phyloP scores from a whole-genome alignment of 345 rosid genomes.

The Aquilaria sinensis region DNA sequence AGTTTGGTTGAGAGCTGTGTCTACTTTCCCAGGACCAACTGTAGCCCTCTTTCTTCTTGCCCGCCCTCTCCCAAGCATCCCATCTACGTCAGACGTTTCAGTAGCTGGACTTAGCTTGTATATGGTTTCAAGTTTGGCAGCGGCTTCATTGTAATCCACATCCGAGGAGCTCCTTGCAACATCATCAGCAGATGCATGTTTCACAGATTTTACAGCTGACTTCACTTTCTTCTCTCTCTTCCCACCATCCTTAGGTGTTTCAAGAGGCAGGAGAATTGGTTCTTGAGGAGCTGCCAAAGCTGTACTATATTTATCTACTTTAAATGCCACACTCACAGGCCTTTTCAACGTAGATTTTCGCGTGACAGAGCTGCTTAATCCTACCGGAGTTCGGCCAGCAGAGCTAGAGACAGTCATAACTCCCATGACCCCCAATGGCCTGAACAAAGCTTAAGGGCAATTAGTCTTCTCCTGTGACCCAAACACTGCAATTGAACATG shows the following conservation, averaged over 20 bases:
- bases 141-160: constrained; percentile 83
- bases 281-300: constrained; percentile 43
- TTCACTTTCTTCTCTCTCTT: constrained; percentile 39
- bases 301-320: constrained; percentile 46
- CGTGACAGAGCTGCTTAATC: constrained; percentile 40
- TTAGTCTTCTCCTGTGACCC: constrained; percentile 7
- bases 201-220: constrained; percentile 24
- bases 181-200: constrained; percentile 23
- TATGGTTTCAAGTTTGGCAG: constrained; percentile 78
- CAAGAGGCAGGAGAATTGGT: constrained; percentile 37
- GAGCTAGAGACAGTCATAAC: constrained; percentile 82
- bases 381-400: constrained; percentile 61
- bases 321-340: constrained; percentile 65
- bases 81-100: constrained; percentile 31
- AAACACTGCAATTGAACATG: constrained; percentile 21
- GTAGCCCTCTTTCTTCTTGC: constrained; percentile 37
- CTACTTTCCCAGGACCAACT: constrained; percentile 28
- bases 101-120: constrained; percentile 67
- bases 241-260: constrained; percentile 31
- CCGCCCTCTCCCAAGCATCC: constrained; percentile 19
- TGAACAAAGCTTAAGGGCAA: not conserved
- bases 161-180: constrained; percentile 36
- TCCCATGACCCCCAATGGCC: constrained; percentile 64
- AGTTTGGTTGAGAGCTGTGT: constrained; percentile 7
- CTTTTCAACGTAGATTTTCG: constrained; percentile 32